Percentiles rank a stretch among this genome's conserved stretches.
These are phyloP conservation scores for Rubia yunnanensis DNA, from an alignment of 257 asterid genomes.

Conservation along the genomic window DNA sequence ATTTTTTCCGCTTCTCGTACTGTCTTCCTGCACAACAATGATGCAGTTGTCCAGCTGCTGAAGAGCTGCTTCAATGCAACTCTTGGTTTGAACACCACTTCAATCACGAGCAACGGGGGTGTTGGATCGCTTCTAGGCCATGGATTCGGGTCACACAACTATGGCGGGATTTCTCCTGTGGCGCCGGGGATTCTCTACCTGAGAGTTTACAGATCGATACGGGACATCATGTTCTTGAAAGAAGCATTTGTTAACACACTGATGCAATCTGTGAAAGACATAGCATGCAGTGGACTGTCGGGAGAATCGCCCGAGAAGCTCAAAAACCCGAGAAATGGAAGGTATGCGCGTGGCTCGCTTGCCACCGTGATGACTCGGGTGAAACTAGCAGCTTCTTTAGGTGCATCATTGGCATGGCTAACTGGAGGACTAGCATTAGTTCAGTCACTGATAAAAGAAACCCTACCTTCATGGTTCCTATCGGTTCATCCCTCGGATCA, in stretches of 20 bases:
- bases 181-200: constrained; percentile 91
- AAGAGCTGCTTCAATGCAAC: constrained; percentile 64
- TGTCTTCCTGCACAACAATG: constrained; percentile 84
- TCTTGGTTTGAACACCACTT: constrained; percentile 48
- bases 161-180: constrained; percentile 81
- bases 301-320: constrained; percentile 23
- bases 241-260: constrained; percentile 72
- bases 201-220: constrained; percentile 68
- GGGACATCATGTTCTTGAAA: constrained; percentile 79
- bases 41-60: constrained; percentile 86
- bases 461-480: constrained; percentile 91
- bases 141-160: constrained; percentile 89
- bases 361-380: constrained; percentile 62
- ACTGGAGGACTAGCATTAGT: constrained; percentile 80
- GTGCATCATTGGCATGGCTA: constrained; percentile 68
- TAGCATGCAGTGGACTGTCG: constrained; percentile 29
- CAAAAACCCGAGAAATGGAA: constrained; percentile 37
- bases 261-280: constrained; percentile 67
- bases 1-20: constrained; percentile 93
- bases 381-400: constrained; percentile 78
- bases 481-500: constrained; percentile 43
- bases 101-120: constrained; percentile 70
- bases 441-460: constrained; percentile 72
- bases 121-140: constrained; percentile 91
- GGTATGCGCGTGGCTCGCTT: constrained; percentile 48